Base-by-base conservation (phyloP, 2,329 filamentous ascomycete genomes). In the Hypoxylon sp. region DNA sequence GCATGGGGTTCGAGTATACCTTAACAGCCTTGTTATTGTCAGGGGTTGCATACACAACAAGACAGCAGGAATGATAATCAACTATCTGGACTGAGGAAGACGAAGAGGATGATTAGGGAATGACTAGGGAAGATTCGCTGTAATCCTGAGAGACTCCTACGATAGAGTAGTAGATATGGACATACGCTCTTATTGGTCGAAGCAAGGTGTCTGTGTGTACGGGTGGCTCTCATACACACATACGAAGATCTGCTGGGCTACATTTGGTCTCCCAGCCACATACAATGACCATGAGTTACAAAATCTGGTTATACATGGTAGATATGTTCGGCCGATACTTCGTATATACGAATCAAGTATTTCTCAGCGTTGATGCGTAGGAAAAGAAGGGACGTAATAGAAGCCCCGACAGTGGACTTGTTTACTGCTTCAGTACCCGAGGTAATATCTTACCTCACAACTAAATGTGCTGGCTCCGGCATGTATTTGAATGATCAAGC, bases 11-110 rank as follows among this genome's bases (percentile, higher is more conserved):
- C 23, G 27, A 46, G n/a, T 43, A 48, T 13, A 45, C 42, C 57
- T 63, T 60, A 63, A 20, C 47, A 15, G 23, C 23, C 13, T 18
- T 58, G 20, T 55, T 60, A 63, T 24, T 41, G 49, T 38, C 47
- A 57, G 45, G 55, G 53, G 42, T 55, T 45, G 35, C 4, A 2
- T 37, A 48, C 29, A 3, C 15, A 37, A 29, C 43, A 29, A 4
- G 40, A 49, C 40, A n/a, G n/a, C 37, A 57, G 29, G 51, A 31
- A n/a, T 33, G 11, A 58, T 3, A 35, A 18, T 35, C 18, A 35
- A 15, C n/a, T 35, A 35, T n/a, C n/a, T 15, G 18, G 5, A 15
- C 9, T n/a, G 15, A 18, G 17, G 17, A 17, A 33, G 18, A 18
- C 8, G 29, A 41, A 7, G 21, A 35, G 17, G 11, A 42, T 6